Evolutionary conservation across 768 basidiomycete species (phyloP).

Genomic region (Lactarius vividus): DNA sequence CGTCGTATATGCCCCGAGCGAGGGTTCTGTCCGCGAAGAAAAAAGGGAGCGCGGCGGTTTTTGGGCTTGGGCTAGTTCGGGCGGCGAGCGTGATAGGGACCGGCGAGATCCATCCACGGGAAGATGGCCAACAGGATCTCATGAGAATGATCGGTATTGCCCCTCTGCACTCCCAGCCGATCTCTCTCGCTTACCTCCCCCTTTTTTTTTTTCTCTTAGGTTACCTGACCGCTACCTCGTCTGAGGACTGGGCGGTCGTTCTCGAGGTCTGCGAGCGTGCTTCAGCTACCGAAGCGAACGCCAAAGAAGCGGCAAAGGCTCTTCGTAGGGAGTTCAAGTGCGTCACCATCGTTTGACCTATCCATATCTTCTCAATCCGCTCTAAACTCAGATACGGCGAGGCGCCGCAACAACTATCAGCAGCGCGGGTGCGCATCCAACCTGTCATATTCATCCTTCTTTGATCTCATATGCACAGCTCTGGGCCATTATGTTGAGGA

Average conservation of each 20-base stretch:
- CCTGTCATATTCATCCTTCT: neutral
- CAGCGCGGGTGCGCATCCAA: conserved; percentile 23
- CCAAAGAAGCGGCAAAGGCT: conserved; percentile 82
- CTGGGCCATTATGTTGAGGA: conserved; percentile 89
- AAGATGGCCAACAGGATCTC: conserved; percentile 48
- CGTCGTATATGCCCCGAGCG: conserved; percentile 24
- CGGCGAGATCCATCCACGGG: conserved; percentile 39
- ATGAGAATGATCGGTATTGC: conserved; percentile 68
- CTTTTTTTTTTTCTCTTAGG: conserved; percentile 40
- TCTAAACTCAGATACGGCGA: conserved; percentile 26
- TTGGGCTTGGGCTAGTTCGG: conserved; percentile 42
- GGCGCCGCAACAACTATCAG: conserved; percentile 26
- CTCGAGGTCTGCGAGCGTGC: conserved; percentile 86
- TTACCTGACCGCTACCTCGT: conserved; percentile 70
- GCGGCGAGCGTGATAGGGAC: conserved; percentile 40
- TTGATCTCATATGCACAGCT: conserved; percentile 43
- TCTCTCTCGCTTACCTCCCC: neutral
- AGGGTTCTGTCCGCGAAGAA: conserved; percentile 35
- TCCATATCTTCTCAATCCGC: conserved; percentile 1
- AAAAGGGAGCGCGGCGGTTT: conserved; percentile 52
- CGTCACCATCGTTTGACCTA: conserved; percentile 26
- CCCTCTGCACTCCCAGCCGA: neutral
- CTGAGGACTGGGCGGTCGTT: conserved; percentile 80
- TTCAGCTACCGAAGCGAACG: conserved; percentile 63
- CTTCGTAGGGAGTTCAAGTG: conserved; percentile 85